phyloP scores from a whole-genome alignment of 2,329 filamentous ascomycete genomes.

The Aspergillus sergii region DNA sequence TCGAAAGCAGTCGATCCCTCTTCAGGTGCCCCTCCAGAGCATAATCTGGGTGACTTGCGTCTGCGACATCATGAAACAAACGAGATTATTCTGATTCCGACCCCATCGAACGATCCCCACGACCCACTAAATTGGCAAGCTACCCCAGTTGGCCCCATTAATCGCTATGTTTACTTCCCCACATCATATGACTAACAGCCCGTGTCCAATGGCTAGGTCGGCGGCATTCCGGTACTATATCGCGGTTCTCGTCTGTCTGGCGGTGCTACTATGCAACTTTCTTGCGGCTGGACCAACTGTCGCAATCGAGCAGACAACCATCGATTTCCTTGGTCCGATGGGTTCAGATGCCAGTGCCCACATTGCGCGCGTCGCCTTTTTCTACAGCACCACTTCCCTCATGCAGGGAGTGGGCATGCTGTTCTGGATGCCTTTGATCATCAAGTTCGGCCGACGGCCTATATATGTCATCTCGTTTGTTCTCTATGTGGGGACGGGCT shows the following conservation, averaged over 20 bases:
- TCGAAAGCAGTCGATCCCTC: neutral
- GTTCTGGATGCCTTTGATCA: slow-evolving; percentile 40
- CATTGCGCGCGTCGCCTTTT: slow-evolving; percentile 46
- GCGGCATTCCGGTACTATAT: neutral
- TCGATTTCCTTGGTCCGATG: slow-evolving; percentile 51
- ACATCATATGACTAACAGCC: neutral
- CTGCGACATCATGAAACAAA: neutral
- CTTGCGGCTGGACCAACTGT: slow-evolving; percentile 58
- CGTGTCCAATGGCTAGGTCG: neutral
- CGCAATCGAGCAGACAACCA: slow-evolving; percentile 52
- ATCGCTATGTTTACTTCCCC: neutral
- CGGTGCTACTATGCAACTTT: slow-evolving; percentile 61
- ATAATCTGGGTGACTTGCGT: neutral
- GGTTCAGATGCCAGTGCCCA: neutral
- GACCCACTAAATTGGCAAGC: neutral
- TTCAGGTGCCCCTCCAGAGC: neutral
- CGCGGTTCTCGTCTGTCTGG: slow-evolving; percentile 26
- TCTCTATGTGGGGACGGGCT: slow-evolving; percentile 35
- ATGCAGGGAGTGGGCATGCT: slow-evolving; percentile 50
- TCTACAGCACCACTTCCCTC: slow-evolving; percentile 56
- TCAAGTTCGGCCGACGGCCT: slow-evolving; percentile 41
- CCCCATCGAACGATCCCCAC: neutral
- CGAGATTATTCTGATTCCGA: neutral
- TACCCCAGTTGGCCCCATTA: too few relatives aligned
- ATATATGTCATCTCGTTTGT: slow-evolving; percentile 19